Percentiles rank a stretch among this genome's conserved stretches.
Evolutionary conservation across 2,329 filamentous ascomycete genomes (phyloP).

Genomic region (Xylaria hypoxylon): DNA sequence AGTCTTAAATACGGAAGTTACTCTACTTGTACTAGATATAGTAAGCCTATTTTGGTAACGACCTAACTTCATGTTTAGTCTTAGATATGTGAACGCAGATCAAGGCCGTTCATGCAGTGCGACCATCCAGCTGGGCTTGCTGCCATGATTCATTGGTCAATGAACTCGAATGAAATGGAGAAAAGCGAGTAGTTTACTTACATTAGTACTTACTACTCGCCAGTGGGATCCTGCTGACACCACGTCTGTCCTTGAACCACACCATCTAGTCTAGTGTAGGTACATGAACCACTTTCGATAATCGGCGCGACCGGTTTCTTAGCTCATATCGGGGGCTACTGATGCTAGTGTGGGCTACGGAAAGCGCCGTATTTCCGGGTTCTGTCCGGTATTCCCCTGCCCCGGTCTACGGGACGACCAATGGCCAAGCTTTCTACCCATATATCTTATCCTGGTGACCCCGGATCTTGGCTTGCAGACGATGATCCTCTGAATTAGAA

Average conservation of each 20-base stretch:
- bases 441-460: slow-evolving; percentile 1
- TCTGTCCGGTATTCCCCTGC: not conserved
- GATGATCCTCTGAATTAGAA: not conserved
- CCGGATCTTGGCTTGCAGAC: slow-evolving; percentile 32
- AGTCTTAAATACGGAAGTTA: not conserved
- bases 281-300: slow-evolving; percentile 13
- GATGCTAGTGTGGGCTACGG: not conserved
- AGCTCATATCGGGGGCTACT: not conserved
- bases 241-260: slow-evolving; percentile 10
- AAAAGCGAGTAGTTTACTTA: slow-evolving; percentile 2
- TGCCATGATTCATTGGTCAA: too few species aligned
- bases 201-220: slow-evolving; percentile 6
- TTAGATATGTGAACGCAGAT: too few species aligned
- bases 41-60: not conserved
- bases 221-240: slow-evolving; percentile 28
- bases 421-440: slow-evolving; percentile 14
- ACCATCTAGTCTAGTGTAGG: not conserved
- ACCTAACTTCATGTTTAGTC: not conserved
- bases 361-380: slow-evolving; percentile 3
- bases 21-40: not conserved
- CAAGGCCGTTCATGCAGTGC: too few species aligned
- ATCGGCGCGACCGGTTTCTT: not conserved
- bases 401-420: not conserved
- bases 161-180: not conserved
- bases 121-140: too few species aligned